A percentile compares a stretch with the other conserved stretches of the same genome.
Evolutionary conservation across 495 filamentous ascomycete genomes (phyloP).

Genomic region (Tuber borchii): DNA sequence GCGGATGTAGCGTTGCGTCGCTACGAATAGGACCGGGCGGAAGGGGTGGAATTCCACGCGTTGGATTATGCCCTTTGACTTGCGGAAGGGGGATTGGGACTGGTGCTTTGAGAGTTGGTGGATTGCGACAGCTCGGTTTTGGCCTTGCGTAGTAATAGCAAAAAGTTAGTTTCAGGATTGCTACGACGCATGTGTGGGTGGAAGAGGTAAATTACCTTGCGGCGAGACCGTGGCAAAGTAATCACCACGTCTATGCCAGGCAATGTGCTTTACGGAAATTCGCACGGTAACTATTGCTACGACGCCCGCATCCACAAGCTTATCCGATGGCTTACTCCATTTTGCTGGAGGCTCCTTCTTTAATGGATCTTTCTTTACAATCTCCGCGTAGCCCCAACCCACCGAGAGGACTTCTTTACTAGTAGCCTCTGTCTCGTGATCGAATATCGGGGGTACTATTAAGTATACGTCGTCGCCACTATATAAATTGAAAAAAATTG

Average conservation of each 20-base stretch:
- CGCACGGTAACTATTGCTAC: slow-evolving; percentile 71
- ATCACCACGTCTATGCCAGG: slow-evolving; percentile 90
- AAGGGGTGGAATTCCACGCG: slow-evolving; percentile 89
- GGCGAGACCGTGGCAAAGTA: slow-evolving; percentile 92
- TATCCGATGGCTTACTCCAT: slow-evolving; percentile 73
- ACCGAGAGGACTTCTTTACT: slow-evolving; percentile 72
- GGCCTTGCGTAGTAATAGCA: slow-evolving; percentile 42
- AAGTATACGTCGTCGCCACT: slow-evolving; percentile 75
- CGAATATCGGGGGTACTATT: slow-evolving; percentile 64
- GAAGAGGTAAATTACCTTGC: slow-evolving; percentile 18
- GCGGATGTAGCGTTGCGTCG: slow-evolving; percentile 83
- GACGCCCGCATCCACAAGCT: slow-evolving; percentile 68
- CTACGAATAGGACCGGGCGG: slow-evolving; percentile 88
- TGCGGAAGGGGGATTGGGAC: slow-evolving; percentile 89
- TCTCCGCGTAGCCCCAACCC: slow-evolving; percentile 83
- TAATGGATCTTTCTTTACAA: slow-evolving; percentile 51
- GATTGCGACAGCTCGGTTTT: slow-evolving; percentile 81
- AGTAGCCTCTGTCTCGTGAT: slow-evolving; percentile 63
- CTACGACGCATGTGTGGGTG: not conserved
- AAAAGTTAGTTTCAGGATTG: slow-evolving; percentile 5
- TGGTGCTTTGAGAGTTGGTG: slow-evolving; percentile 92
- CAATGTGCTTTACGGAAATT: slow-evolving; percentile 77
- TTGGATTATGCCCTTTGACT: slow-evolving; percentile 76
- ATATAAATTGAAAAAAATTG: not conserved
- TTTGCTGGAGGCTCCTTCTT: slow-evolving; percentile 70